Percentiles rank a stretch among this genome's conserved stretches.
These are phyloP conservation scores for Phytopythium cucurbitacearum DNA, from an alignment of 352 stramenopile genomes.

Conservation along the genomic window DNA sequence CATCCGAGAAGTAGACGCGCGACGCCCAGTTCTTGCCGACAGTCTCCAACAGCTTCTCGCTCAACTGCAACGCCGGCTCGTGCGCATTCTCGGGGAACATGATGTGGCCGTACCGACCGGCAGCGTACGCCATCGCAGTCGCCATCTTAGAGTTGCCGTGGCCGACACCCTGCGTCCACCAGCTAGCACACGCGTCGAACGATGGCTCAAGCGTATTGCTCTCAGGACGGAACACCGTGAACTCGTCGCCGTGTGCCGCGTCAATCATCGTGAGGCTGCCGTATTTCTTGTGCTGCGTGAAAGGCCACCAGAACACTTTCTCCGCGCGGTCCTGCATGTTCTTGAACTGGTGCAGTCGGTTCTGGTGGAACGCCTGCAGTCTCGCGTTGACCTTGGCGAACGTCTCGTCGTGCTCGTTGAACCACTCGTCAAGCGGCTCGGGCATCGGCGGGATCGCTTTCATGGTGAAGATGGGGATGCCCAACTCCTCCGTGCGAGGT, in stretches of 20 bases:
- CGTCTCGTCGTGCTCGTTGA: constrained; percentile 27
- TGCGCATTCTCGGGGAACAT: constrained; percentile 92
- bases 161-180: constrained; percentile 92
- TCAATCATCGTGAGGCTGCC: constrained; percentile 84
- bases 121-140: constrained; percentile 83
- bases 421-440: constrained; percentile 73
- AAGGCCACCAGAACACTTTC: constrained; percentile 91
- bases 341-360: constrained; percentile 44
- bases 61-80: constrained; percentile 77
- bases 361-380: constrained; percentile 54
- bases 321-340: constrained; percentile 56
- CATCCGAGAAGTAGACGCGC: constrained; percentile 90
- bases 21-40: constrained; percentile 82
- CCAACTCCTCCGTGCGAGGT: constrained; percentile 55
- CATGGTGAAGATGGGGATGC: constrained; percentile 77
- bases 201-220: constrained; percentile 58
- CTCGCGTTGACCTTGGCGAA: constrained; percentile 51
- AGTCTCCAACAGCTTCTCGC: constrained; percentile 67
- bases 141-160: constrained; percentile 88
- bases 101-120: constrained; percentile 89
- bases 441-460: constrained; percentile 64
- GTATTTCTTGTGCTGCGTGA: constrained; percentile 90
- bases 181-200: constrained; percentile 90
- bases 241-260: constrained; percentile 88
- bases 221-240: constrained; percentile 45